Base-by-base conservation (phyloP, 345 rosid species). In the Eutrema japonicum region DNA sequence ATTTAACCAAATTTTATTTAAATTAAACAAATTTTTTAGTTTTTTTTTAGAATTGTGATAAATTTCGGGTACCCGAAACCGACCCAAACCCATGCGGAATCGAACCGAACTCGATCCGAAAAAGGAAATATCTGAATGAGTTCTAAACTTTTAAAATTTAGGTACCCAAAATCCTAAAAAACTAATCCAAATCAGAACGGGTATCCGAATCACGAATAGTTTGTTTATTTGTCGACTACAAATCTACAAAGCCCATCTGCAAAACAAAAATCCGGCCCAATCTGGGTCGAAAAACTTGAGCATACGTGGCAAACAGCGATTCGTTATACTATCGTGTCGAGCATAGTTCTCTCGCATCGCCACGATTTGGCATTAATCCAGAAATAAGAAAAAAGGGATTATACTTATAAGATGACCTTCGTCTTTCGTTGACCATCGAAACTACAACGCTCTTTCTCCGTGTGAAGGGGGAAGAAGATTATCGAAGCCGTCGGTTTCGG, bases 391-490 rank as follows among this genome's bases (percentile, higher is more conserved):
- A 14, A 67, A 68, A 56, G 0, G 43, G 32, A 55, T 22, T 22
- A 22, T 22, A 22, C 26, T 40, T 64, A 76, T 52, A 76, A 70
- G 66, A 35, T 47, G 80, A 64, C 70, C 71, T 64, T 64, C 66
- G 71, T 76, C 62, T 56, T 64, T 69, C 42, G 63, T 77, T 77
- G 80, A 77, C 76, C 76, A 77, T 57, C 72, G 12, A 71, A 77
- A 51, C 66, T 70, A 62, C 14, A 62, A 54, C 66, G 76, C 76
- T 77, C 76, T 71, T 70, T 55, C 75, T 63, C 70, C 64, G 70
- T 62, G 42, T 58, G 79, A 30, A 70, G 50, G 53, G 53, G 58
- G 55, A 35, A 27, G 35, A 13, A 54, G 14, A 27, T 18, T 13
- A 58, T 76, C 75, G 52, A 2, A 52, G 53, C 76, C 80, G 46